A percentile compares a stretch with the other conserved stretches of the same genome.
These are phyloP conservation scores for Rhodomyrtus tomentosa DNA, from an alignment of 345 rosid species.

Conservation along the genomic window DNA sequence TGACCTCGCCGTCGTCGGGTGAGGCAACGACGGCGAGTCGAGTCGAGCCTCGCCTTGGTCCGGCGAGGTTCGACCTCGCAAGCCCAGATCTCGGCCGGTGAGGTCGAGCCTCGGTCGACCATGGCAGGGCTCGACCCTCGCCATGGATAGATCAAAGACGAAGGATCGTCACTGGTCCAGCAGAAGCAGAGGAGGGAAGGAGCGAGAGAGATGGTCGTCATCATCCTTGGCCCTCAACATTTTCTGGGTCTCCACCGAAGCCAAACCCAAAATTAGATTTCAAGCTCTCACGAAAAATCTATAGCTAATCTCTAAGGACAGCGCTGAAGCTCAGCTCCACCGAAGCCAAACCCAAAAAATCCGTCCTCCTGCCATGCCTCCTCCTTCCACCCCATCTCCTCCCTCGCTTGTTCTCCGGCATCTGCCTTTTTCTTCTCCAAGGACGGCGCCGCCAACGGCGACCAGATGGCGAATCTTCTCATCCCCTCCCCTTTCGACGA, in stretches of 20 bases:
- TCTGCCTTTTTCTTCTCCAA: not conserved
- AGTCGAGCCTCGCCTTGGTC: no score
- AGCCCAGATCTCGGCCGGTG: no score
- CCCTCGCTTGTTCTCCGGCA: not conserved
- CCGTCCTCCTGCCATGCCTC: not conserved
- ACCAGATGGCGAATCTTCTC: slow-evolving; percentile 32
- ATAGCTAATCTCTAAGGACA: not conserved
- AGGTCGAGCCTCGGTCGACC: no score
- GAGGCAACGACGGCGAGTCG: no score
- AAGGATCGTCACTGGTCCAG: no score
- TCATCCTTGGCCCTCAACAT: not conserved
- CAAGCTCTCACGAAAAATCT: not conserved
- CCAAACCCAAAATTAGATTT: not conserved
- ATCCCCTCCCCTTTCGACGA: slow-evolving; percentile 38
- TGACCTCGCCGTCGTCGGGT: no score
- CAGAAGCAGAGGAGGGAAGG: no score
- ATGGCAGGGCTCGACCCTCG: no score
- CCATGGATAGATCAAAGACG: no score
- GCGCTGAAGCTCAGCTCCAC: slow-evolving; percentile 2
- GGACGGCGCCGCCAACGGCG: not conserved
- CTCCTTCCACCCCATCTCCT: not conserved
- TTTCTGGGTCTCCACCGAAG: not conserved
- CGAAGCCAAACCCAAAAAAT: slow-evolving; percentile 1
- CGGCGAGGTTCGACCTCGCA: no score
- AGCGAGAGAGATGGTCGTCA: not conserved